Evolutionary conservation across 2,329 filamentous ascomycete species (phyloP), one percentile per base, ranked within the genome.

Genomic region (Stagonosporopsis chrysanthemi): DNA sequence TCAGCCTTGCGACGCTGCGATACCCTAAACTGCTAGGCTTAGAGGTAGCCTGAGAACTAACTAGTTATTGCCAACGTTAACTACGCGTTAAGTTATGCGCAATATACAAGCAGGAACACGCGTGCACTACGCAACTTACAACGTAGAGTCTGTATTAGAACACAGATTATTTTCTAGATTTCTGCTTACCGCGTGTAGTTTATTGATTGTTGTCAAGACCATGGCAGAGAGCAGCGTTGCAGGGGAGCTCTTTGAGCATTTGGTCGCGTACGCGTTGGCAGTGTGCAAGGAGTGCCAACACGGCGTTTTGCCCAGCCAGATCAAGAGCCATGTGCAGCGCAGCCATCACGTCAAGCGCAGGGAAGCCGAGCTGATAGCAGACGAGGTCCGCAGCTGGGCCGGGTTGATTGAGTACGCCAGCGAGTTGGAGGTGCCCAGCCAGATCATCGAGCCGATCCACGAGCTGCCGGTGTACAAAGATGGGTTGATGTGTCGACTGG

Each of bases 341-440:
- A 17, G 5, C 23, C 23, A 43, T 29, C 40, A 4, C 8, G 23
- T 14, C 14, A 28, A 43, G 14, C 40, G 40, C 14, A 43, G 28
- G 40, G 4, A 43, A 43, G 40, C 40, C 24, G 14, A 43, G 14
- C 4, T 17, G n/a, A n/a, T n/a, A n/a, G n/a, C n/a, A n/a, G n/a
- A n/a, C n/a, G n/a, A n/a, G n/a, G n/a, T n/a, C n/a, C 17, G 50
- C 44, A 61, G 28, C 15, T 60, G 29, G 46, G 19, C 41, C 7
- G 33, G 42, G 12, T 52, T 60, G 29, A 45, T 60, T 8, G 11
- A 60, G 39, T 56, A 60, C 45, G 31, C 47, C 19, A 56, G 57
- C 36, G 33, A 60, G 57, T 22, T 60, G 26, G 41, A 56, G 47
- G 52, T 56, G 19, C 52, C 42, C 28, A 43, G 33, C 15, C 28